Evolutionary conservation across 192 early-diverging fungal species (phyloP).

Genomic region (Jimgerdemannia lactiflua): DNA sequence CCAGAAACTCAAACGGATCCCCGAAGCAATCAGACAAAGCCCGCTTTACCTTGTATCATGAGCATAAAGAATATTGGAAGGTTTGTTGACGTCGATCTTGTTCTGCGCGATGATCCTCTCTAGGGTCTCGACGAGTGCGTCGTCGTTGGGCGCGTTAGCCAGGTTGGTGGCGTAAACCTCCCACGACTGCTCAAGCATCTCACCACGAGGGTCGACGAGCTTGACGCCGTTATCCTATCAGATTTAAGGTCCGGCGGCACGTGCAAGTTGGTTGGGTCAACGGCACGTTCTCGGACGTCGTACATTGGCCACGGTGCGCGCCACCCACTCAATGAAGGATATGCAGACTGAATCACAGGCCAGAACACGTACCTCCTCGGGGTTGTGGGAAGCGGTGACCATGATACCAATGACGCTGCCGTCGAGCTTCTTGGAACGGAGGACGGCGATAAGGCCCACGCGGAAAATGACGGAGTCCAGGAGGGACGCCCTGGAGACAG

Average conservation of each 20-base stretch:
- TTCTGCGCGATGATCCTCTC: constrained; percentile 58
- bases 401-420: constrained; percentile 92
- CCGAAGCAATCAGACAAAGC: not conserved
- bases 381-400: constrained; percentile 99
- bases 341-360: not conserved
- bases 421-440: constrained; percentile 85
- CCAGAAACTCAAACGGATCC: too few species aligned
- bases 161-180: constrained; percentile 87
- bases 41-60: constrained; percentile 82
- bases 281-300: not conserved
- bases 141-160: constrained; percentile 78
- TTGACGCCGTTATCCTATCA: constrained; percentile 96
- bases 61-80: constrained; percentile 78
- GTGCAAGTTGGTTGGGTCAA: not conserved
- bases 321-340: not conserved
- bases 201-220: constrained; percentile 95
- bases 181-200: constrained; percentile 98
- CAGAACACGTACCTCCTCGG: constrained; percentile 58
- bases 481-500: constrained; percentile 62
- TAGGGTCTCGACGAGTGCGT: constrained; percentile 58
- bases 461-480: constrained; percentile 94
- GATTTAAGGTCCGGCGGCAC: not conserved
- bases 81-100: constrained; percentile 66
- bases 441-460: constrained; percentile 84
- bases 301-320: not conserved